Percentiles rank a stretch among this genome's conserved stretches.
These are phyloP conservation scores for Fusarium vanettenii DNA, from an alignment of 2,329 filamentous ascomycete species.

Conservation along the genomic window DNA sequence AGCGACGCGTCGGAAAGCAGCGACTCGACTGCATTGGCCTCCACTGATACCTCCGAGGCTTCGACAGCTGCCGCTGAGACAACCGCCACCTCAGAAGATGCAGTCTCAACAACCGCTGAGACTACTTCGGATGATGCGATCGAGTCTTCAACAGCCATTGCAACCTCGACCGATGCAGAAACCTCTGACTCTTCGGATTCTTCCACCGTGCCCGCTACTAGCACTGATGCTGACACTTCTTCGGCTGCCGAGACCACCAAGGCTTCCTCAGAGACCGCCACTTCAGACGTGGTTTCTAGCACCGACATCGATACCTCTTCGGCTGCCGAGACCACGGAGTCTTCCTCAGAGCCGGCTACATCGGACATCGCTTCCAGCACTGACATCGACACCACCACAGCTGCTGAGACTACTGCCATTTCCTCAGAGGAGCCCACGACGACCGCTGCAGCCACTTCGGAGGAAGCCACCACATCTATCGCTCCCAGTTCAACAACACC, in stretches of 20 bases:
- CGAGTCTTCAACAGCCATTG: background rate
- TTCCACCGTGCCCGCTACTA: background rate
- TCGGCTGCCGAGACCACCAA: background rate
- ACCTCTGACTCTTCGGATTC: background rate
- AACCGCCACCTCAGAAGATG: background rate
- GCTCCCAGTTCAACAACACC: background rate
- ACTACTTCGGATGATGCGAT: background rate
- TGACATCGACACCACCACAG: background rate
- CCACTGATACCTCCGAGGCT: background rate
- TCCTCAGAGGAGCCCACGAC: background rate
- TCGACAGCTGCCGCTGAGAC: background rate
- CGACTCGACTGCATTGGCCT: background rate
- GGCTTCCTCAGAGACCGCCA: background rate
- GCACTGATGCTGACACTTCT: background rate
- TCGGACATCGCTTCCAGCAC: background rate
- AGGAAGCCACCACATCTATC: background rate
- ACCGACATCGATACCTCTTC: background rate
- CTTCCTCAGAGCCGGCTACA: background rate
- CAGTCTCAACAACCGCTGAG: background rate
- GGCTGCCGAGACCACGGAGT: background rate
- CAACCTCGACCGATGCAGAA: background rate
- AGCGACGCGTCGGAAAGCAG: background rate
- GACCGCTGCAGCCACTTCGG: background rate
- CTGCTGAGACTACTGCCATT: background rate
- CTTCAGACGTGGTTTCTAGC: background rate